phyloP scores from a whole-genome alignment of 2,329 filamentous ascomycete genomes.

The Podosphaera xanthii region DNA sequence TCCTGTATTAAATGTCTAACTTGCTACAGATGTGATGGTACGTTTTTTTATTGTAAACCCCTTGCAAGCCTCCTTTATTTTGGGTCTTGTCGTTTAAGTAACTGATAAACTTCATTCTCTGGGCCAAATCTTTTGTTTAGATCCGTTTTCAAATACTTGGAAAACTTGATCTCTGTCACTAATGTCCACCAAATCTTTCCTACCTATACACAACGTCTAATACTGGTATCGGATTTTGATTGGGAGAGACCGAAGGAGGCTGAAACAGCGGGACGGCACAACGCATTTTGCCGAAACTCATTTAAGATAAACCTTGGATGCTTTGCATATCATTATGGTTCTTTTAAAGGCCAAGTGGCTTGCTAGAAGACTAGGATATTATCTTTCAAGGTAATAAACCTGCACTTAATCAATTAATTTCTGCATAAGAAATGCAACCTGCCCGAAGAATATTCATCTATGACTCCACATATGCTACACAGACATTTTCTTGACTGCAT shows the following conservation, averaged over 20 bases:
- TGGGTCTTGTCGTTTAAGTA: background rate
- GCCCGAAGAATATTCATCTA: background rate
- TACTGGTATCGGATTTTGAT: background rate
- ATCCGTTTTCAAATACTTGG: background rate
- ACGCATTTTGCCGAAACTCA: background rate
- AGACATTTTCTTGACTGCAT: background rate
- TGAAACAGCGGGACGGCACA: background rate
- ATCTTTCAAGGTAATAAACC: background rate
- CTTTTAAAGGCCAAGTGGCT: background rate
- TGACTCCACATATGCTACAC: background rate
- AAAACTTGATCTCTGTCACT: too few relatives aligned
- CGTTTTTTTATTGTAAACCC: conserved; percentile 17
- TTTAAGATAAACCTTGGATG: background rate
- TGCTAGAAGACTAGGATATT: background rate
- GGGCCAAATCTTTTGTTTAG: background rate
- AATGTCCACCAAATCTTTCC: too few relatives aligned
- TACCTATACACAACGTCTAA: too few relatives aligned
- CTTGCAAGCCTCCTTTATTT: background rate
- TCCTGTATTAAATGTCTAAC: conserved; percentile 15
- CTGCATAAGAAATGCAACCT: background rate
- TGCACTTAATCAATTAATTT: background rate
- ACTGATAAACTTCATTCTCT: background rate
- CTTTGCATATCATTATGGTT: background rate
- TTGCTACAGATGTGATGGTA: conserved; percentile 36
- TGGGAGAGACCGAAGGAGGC: background rate